Evolutionary conservation across 2,329 filamentous ascomycete species (phyloP).

Genomic region (Fusarium tuaranense): DNA sequence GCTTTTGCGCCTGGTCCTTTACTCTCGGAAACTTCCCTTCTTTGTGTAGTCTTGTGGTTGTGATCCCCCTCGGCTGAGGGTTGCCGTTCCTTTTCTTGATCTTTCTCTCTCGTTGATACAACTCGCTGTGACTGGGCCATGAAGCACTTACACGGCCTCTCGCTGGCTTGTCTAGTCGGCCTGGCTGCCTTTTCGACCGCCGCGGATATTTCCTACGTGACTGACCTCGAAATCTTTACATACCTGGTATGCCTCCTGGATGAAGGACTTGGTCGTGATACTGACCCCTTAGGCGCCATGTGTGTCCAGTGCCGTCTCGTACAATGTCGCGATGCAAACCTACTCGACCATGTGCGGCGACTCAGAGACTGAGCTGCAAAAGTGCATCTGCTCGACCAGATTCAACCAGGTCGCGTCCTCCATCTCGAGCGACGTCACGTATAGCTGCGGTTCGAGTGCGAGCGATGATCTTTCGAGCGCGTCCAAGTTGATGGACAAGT

Average conservation of each 20-base stretch:
- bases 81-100: constrained; percentile 5
- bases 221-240: constrained; percentile 57
- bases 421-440: constrained; percentile 55
- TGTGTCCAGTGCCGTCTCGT: constrained; percentile 58
- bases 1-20: constrained; percentile 11
- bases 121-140: constrained; percentile 12
- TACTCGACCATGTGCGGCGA: constrained; percentile 55
- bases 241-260: constrained; percentile 50
- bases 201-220: constrained; percentile 55
- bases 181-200: constrained; percentile 21
- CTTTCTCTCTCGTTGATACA: neutral
- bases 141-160: constrained; percentile 38
- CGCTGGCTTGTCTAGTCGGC: constrained; percentile 8
- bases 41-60: constrained; percentile 1
- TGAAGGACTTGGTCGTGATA: neutral
- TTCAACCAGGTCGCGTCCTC: constrained; percentile 51
- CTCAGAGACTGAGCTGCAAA: constrained; percentile 59
- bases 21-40: constrained; percentile 17
- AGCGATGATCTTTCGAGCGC: constrained; percentile 63
- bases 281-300: constrained; percentile 59
- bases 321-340: constrained; percentile 58
- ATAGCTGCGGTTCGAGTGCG: constrained; percentile 59
- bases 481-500: constrained; percentile 57
- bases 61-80: constrained; percentile 9
- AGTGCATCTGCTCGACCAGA: constrained; percentile 64